phyloP scores from a whole-genome alignment of 2,329 filamentous ascomycete genomes.

The Juglanconis sp. region DNA sequence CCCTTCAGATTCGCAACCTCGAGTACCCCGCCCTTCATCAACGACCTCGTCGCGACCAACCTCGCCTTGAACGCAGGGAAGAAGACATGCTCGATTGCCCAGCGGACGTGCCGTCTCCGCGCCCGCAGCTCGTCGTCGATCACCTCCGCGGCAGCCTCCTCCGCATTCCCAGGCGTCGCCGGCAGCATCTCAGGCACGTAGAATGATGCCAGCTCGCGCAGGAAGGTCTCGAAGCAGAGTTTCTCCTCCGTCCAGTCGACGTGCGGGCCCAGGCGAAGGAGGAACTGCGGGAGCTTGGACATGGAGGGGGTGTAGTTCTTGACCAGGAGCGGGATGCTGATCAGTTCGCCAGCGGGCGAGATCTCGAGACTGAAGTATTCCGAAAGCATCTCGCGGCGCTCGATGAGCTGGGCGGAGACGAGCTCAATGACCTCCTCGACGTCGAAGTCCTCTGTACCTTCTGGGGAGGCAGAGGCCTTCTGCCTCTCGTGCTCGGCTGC shows the following conservation, averaged over 20 bases:
- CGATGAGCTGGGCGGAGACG: constrained; percentile 67
- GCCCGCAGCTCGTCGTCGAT: constrained; percentile 51
- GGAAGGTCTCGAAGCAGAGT: constrained; percentile 77
- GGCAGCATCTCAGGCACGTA: constrained; percentile 88
- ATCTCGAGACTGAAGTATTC: constrained; percentile 93
- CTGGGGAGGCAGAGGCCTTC: constrained; percentile 26
- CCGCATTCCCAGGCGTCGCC: constrained; percentile 32
- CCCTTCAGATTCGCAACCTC: constrained; percentile 92
- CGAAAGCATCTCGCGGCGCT: constrained; percentile 76
- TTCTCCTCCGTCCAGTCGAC: constrained; percentile 86
- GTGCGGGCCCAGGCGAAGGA: constrained; percentile 82
- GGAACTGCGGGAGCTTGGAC: constrained; percentile 82
- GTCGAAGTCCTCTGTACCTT: constrained; percentile 57
- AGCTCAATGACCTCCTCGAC: constrained; percentile 62
- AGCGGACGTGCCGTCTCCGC: constrained; percentile 66
- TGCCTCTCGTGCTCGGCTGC: constrained; percentile 69
- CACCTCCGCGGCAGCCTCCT: constrained; percentile 30
- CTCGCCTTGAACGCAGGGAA: constrained; percentile 86
- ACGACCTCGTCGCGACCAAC: constrained; percentile 73
- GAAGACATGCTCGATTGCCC: constrained; percentile 77
- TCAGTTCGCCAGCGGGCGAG: constrained; percentile 70
- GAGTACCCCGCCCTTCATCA: constrained; percentile 72
- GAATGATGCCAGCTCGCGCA: constrained; percentile 83
- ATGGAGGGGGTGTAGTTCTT: constrained; percentile 86
- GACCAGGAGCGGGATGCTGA: constrained; percentile 77